Conservation (phyloP, 208 protist genomes). For the Naegleria gruberi region DNA sequence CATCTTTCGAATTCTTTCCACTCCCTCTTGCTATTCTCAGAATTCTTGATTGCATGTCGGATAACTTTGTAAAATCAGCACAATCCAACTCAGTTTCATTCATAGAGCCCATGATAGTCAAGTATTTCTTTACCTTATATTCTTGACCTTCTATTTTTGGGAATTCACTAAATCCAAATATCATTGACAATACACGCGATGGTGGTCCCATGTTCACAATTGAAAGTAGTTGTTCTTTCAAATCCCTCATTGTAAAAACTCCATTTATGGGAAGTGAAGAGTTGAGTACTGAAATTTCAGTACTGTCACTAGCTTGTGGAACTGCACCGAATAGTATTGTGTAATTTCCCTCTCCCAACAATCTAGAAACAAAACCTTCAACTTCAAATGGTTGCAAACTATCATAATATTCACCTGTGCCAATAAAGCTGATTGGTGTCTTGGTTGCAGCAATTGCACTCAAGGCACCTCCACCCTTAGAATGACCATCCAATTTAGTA, state of each 20-base stretch:
- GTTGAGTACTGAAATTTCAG: slow-evolving; percentile 37
- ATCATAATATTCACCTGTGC: slow-evolving; percentile 94
- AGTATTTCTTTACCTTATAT: neutral
- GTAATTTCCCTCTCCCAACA: slow-evolving; percentile 91
- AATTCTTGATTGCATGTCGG: neutral
- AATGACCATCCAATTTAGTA: slow-evolving; percentile 98
- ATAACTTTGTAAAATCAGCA: neutral
- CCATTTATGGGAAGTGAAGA: slow-evolving; percentile 32
- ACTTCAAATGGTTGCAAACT: slow-evolving; percentile 86
- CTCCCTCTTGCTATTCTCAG: slow-evolving; percentile 7
- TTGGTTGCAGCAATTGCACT: slow-evolving; percentile 90
- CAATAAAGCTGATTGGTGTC: slow-evolving; percentile 96
- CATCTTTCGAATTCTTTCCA: neutral
- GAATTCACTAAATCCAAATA: slow-evolving; percentile 19
- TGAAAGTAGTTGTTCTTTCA: slow-evolving; percentile 2
- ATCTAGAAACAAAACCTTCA: slow-evolving; percentile 68
- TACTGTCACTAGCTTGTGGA: slow-evolving; percentile 57
- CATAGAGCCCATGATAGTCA: slow-evolving; percentile 62
- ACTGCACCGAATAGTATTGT: slow-evolving; percentile 74
- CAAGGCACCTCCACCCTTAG: slow-evolving; percentile 96
- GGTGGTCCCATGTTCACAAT: slow-evolving; percentile 28
- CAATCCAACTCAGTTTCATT: slow-evolving; percentile 44
- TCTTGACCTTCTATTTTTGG: neutral
- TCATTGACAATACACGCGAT: slow-evolving; percentile 22
- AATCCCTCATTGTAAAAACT: slow-evolving; percentile 33